Conservation (phyloP, 2,329 filamentous ascomycete genomes). For the Onygenales sp. region DNA sequence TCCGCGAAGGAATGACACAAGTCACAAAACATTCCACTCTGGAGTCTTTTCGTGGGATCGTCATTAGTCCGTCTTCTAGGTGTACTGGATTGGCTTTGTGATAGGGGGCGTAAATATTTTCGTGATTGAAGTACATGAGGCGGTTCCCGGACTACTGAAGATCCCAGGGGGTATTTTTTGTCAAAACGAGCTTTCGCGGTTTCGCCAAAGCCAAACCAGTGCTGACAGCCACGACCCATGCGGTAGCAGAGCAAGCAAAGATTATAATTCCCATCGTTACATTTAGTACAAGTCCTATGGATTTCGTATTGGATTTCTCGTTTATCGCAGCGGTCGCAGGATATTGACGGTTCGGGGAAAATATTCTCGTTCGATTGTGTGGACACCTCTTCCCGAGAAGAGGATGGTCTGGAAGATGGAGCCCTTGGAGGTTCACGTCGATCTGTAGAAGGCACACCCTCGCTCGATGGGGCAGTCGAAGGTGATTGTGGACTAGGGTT, state of each 20-base stretch:
- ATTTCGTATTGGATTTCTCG: constrained; percentile 72
- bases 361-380: constrained; percentile 23
- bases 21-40: constrained; percentile 77
- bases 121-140: constrained; percentile 43
- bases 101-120: constrained; percentile 23
- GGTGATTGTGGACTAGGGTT: background rate
- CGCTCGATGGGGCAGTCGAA: background rate
- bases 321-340: constrained; percentile 62
- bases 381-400: constrained; percentile 20
- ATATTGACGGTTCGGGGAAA: constrained; percentile 62
- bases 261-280: constrained; percentile 62
- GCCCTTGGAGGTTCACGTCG: constrained; percentile 4
- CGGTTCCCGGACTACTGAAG: constrained; percentile 30
- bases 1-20: constrained; percentile 65
- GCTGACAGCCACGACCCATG: constrained; percentile 61
- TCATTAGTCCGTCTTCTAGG: constrained; percentile 48
- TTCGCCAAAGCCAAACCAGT: constrained; percentile 83
- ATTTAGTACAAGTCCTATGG: constrained; percentile 72
- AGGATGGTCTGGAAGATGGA: constrained; percentile 21
- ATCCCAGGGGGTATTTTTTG: constrained; percentile 30
- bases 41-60: constrained; percentile 57
- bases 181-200: constrained; percentile 61
- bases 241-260: constrained; percentile 77
- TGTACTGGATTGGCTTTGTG: constrained; percentile 29
- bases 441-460: background rate